phyloP scores from a whole-genome alignment of 2,329 filamentous ascomycete genomes.

The Trichocomaceae sp. region DNA sequence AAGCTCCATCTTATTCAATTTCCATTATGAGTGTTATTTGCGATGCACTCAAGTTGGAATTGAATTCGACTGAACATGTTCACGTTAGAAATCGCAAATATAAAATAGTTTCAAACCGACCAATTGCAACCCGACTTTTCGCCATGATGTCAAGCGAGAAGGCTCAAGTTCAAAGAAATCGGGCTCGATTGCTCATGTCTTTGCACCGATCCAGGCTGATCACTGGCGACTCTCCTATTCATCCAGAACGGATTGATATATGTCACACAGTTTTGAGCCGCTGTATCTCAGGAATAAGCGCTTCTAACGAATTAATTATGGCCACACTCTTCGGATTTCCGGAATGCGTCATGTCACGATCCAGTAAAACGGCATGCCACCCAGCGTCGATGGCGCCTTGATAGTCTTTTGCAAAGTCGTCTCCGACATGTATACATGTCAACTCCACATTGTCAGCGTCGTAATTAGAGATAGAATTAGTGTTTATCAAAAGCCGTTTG shows the following conservation, averaged over 20 bases:
- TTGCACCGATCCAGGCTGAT: too few relatives aligned
- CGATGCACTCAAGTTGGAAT: background rate
- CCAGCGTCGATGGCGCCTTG: slow-evolving; percentile 32
- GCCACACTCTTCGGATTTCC: background rate
- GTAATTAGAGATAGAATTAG: background rate
- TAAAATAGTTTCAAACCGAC: background rate
- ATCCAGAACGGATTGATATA: background rate
- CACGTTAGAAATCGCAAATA: background rate
- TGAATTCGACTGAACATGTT: background rate
- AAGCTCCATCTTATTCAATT: background rate
- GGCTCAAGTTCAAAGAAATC: background rate
- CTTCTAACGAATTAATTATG: slow-evolving; percentile 10
- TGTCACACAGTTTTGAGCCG: background rate
- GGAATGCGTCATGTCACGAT: slow-evolving; percentile 17
- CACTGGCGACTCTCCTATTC: background rate
- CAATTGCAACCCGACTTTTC: background rate
- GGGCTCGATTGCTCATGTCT: background rate
- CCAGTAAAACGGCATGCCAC: slow-evolving; percentile 32
- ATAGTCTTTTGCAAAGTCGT: slow-evolving; percentile 40
- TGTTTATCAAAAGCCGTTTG: slow-evolving; percentile 12
- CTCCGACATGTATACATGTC: slow-evolving; percentile 39
- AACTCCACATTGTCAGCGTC: slow-evolving; percentile 15
- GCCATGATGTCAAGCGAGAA: background rate
- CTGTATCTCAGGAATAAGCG: slow-evolving; percentile 10
- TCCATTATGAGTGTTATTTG: too few relatives aligned